Evolutionary conservation across 2,329 filamentous ascomycete species (phyloP).

Genomic region (Ascocoryne sarcoides): DNA sequence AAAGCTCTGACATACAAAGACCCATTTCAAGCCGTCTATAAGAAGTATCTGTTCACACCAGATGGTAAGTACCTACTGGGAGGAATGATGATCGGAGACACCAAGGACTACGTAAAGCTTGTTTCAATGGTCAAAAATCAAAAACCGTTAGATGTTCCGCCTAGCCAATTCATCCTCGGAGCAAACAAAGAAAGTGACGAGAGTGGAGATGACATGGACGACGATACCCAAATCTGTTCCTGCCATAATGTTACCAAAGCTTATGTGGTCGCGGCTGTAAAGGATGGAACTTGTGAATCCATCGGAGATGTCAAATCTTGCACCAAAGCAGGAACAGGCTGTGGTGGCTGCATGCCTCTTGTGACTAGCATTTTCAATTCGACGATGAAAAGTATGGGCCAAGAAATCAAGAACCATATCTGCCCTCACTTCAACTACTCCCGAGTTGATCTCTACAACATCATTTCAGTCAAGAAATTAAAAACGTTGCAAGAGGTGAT

Average conservation of each 20-base stretch:
- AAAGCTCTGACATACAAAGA: slow-evolving; percentile 85
- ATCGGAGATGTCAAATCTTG: slow-evolving; percentile 78
- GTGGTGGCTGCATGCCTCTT: slow-evolving; percentile 82
- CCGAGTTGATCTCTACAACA: slow-evolving; percentile 82
- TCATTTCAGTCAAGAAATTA: slow-evolving; percentile 73
- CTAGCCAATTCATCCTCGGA: slow-evolving; percentile 76
- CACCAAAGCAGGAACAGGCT: slow-evolving; percentile 87
- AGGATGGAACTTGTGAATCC: slow-evolving; percentile 71
- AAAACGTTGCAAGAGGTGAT: slow-evolving; percentile 68
- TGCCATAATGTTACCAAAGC: slow-evolving; percentile 90
- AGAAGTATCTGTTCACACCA: slow-evolving; percentile 84
- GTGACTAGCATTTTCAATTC: slow-evolving; percentile 86
- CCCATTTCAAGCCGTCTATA: slow-evolving; percentile 81
- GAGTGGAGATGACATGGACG: slow-evolving; percentile 65
- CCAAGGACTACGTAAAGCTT: slow-evolving; percentile 80
- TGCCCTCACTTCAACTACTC: slow-evolving; percentile 80
- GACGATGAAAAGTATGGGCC: slow-evolving; percentile 75
- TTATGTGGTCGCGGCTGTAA: slow-evolving; percentile 63
- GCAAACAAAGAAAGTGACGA: slow-evolving; percentile 66
- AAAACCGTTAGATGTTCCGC: slow-evolving; percentile 68
- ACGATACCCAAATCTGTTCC: slow-evolving; percentile 84
- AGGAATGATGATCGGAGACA: slow-evolving; percentile 98
- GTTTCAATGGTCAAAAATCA: slow-evolving; percentile 81
- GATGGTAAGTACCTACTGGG: slow-evolving; percentile 86
- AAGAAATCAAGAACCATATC: slow-evolving; percentile 78